Conservation (phyloP, 1,284 basidiomycete genomes). For the Sanghuangporus baumii region DNA sequence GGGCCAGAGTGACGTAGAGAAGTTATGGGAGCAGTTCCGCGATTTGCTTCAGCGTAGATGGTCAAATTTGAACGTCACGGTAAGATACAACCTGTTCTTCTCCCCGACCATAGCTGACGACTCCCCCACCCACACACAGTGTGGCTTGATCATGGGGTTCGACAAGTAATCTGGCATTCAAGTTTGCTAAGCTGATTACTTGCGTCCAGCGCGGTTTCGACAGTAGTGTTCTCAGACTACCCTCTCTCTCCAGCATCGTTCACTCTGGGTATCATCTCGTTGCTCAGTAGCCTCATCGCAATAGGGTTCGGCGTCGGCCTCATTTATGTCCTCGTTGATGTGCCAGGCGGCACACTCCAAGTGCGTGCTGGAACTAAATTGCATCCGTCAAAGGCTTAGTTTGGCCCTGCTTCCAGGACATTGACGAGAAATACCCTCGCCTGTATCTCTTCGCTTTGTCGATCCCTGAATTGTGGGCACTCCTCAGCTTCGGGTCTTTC, state of each 20-base stretch:
- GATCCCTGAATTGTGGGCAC: constrained; percentile 12
- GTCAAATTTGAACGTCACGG: constrained; percentile 14
- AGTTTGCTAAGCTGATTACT: neutral
- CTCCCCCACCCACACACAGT: neutral
- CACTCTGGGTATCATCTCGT: constrained; percentile 11
- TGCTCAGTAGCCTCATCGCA: constrained; percentile 12
- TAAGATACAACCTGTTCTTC: neutral
- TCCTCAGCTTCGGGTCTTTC: constrained; percentile 10
- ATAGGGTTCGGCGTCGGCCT: constrained; percentile 14
- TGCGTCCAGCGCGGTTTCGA: constrained; percentile 6
- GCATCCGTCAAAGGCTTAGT: neutral
- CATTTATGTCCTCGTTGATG: constrained; percentile 14
- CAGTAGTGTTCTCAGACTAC: constrained; percentile 9
- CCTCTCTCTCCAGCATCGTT: constrained; percentile 10
- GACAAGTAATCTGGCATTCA: neutral
- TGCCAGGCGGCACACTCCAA: neutral
- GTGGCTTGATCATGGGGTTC: constrained; percentile 16
- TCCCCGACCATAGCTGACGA: neutral
- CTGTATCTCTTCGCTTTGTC: constrained; percentile 11
- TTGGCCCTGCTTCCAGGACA: neutral
- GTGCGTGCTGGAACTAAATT: neutral
- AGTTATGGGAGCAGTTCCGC: constrained; percentile 9
- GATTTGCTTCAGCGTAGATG: constrained; percentile 8
- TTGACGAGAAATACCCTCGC: constrained; percentile 6
- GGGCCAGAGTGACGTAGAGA: neutral